Base-by-base conservation (phyloP, 1,284 basidiomycete genomes). In the Xerocomus cyaneibrunnescens region DNA sequence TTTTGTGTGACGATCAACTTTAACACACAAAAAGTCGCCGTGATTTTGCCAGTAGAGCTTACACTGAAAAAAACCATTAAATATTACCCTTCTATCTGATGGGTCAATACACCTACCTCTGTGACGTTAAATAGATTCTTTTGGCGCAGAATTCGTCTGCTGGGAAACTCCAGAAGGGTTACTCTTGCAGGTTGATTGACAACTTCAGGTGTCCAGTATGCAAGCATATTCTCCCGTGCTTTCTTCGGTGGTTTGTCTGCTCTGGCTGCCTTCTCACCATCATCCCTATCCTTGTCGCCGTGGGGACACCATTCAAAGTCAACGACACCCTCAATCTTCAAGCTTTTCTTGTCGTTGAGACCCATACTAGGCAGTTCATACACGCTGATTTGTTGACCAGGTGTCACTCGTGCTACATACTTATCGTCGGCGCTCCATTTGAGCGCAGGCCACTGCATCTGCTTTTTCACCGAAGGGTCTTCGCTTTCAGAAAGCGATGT, bases 251-350 rank as follows among this genome's bases (percentile, higher is more conserved):
- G 68, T 72, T 84, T 84, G 69, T 68, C 70, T 6, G 69, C 62
- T 56, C 70, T 74, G 22, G 71, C 67, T 38, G 79, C 79, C 64
- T 83, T 88, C 62, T 83, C 83, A 35, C 73, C 76, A 57, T 90
- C 88, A 55, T 92, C 89, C 52, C 76, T 82, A 62, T 95, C 94
- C 72, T 87, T 91, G 64, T 98, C 95, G 52, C 92, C 87, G 57
- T 89, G 82, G 30, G 97, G 97, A 65, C 93, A 94, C 97, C 97
- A 99, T 74, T 99, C 97, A 72, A 99, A 99, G 74, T 99, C 97
- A 59, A 95, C 81, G 32, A 99, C 96, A 22, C 96, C 97, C 64
- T 99, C 95, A 54, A 99, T 92, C 78, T 98, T 98, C 74, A 99
- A 77, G 62, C 89, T 93, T 78, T 98, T 99, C 77, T 98, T 98